Evolutionary conservation across 768 basidiomycete species (phyloP).

Genomic region (Collybia sp.): DNA sequence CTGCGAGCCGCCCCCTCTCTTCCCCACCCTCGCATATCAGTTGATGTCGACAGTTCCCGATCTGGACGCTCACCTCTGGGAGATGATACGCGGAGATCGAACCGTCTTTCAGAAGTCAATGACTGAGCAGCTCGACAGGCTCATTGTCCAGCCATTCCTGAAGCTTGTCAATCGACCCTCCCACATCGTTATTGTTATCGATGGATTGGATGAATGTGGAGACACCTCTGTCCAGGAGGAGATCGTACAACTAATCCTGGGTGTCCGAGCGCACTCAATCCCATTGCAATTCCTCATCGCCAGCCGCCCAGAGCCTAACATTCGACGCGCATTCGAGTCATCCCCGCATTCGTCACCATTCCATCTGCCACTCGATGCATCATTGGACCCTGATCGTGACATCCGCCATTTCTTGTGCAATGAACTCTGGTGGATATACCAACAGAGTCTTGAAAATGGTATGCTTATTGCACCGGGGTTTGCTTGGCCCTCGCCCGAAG

Average conservation of each 20-base stretch:
- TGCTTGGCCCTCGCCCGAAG: background rate
- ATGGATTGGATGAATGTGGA: conserved; percentile 7
- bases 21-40: conserved; percentile 6
- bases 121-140: conserved; percentile 1
- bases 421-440: background rate
- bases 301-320: conserved; percentile 4
- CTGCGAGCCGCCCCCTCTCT: conserved; percentile 2
- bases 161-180: background rate
- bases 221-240: conserved; percentile 1
- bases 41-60: conserved; percentile 1
- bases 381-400: conserved; percentile 4
- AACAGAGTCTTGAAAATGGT: background rate
- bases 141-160: conserved; percentile 4
- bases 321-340: conserved; percentile 5
- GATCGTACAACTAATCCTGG: conserved; percentile 6
- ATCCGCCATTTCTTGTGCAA: conserved; percentile 2
- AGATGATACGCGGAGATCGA: conserved; percentile 1
- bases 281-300: conserved; percentile 4
- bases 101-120: background rate
- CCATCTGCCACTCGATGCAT: conserved; percentile 3
- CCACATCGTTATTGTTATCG: conserved; percentile 4
- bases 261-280: background rate
- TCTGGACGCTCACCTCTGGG: conserved; percentile 2
- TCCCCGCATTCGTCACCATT: conserved; percentile 1
- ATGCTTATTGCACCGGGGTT: conserved; percentile 1